Evolutionary conservation across 305 asterid genomes (phyloP).

Genomic region (Fraxinus nigra): DNA sequence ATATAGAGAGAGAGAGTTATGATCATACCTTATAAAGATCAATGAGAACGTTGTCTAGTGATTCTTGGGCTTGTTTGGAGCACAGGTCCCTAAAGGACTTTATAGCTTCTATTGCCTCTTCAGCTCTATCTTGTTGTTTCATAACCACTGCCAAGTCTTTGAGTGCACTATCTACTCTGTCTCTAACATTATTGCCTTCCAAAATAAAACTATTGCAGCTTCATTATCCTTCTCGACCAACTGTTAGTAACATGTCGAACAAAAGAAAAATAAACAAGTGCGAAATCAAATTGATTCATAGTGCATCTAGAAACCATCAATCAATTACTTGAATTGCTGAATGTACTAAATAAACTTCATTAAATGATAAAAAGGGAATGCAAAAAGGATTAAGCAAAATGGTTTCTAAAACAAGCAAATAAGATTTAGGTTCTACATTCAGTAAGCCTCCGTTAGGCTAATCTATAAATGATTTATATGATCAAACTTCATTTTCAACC

Average conservation of each 20-base stretch:
- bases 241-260: conserved; percentile 28
- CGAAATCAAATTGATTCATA: not conserved
- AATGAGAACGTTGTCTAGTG: conserved; percentile 76
- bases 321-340: not conserved
- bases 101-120: conserved; percentile 85
- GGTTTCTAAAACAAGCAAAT: not conserved
- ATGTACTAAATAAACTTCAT: not conserved
- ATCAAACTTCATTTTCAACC: not conserved
- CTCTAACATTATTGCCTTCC: conserved; percentile 86
- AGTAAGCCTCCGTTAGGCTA: not conserved
- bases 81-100: conserved; percentile 63
- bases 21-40: conserved; percentile 70
- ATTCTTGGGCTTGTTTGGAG: conserved; percentile 81
- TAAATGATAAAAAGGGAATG: not conserved
- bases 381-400: not conserved
- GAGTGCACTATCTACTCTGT: conserved; percentile 82
- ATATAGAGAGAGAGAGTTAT: too few relatives aligned
- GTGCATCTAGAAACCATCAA: not conserved
- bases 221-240: conserved; percentile 72
- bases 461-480: not conserved
- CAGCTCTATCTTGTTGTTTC: conserved; percentile 72
- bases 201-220: conserved; percentile 60
- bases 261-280: conserved; percentile 6
- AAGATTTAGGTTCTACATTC: not conserved
- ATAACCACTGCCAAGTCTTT: conserved; percentile 91